Evolutionary conservation across 2,329 filamentous ascomycete species (phyloP), one percentile per base, ranked within the genome.

Genomic region (Aureobasidium sp.): DNA sequence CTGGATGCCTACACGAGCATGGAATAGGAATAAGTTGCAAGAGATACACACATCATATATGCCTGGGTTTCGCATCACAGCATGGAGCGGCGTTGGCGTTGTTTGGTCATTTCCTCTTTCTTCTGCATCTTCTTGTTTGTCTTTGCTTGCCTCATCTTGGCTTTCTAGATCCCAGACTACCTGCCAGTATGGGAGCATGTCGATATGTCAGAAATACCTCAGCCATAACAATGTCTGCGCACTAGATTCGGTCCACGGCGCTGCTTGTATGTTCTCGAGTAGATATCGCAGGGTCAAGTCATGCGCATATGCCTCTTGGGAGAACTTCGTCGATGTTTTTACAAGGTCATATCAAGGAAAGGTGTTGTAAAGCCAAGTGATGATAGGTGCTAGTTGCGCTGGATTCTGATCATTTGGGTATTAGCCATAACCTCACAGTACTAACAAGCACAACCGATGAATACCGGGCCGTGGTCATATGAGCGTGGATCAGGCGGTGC

Each of bases 1-100:
- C 69, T 93, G 70, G 79, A 85, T 63, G 85, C 88, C 70, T 81
- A 88, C 67, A 83, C 88, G 17, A 84, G 85, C 66, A 71, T 91
- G 75, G 88, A 93, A 77, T 89, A 67, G 74, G 17, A 20, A 41
- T 2, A 13, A 52, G 15, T 17, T 27, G 10, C 7, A 17, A 39
- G 41, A 53, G 9, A 27, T 37, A 48, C 26, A 50, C 43, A 47
- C 32, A 26, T 46, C 13, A 53, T 17, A 39, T 29, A 56, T 24
- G 39, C 26, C 20, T 46, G 20, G 15, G 15, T 12, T 57, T 46
- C 36, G 55, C 55, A 48, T 59, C 5, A 29, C 29, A 59, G 55
- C 55, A 59, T 59, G 39, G 41, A 34, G 53, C 37, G 55, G 55
- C 47, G 55, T 59, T n/a, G 55, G 55, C 55, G 55, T 59, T 59